A percentile compares a stretch with the other conserved stretches of the same genome.
Evolutionary conservation across 2,329 filamentous ascomycete species (phyloP).

Genomic region (Tolypocladium pustulatum): DNA sequence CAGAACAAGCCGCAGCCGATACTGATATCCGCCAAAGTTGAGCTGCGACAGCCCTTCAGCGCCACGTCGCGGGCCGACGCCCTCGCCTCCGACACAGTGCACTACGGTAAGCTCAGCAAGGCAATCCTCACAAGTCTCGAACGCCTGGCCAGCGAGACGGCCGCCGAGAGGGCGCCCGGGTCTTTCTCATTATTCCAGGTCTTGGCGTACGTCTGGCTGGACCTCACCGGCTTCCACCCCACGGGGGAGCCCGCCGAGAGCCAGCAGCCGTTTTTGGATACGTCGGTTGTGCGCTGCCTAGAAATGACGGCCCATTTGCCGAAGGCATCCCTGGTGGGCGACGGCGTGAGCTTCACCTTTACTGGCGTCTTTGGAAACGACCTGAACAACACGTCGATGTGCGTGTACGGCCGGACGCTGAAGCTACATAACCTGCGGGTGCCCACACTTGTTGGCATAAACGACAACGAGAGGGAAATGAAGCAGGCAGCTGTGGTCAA

Average conservation of each 20-base stretch:
- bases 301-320: slow-evolving; percentile 47
- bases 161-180: not conserved
- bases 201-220: slow-evolving; percentile 21
- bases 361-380: slow-evolving; percentile 29
- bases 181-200: slow-evolving; percentile 13
- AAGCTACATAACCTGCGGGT: slow-evolving; percentile 48
- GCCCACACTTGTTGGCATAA: slow-evolving; percentile 62
- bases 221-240: slow-evolving; percentile 15
- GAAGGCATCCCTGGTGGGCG: slow-evolving; percentile 59
- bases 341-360: slow-evolving; percentile 42
- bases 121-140: slow-evolving; percentile 40
- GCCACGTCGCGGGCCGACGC: slow-evolving; percentile 47
- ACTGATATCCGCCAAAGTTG: slow-evolving; percentile 48
- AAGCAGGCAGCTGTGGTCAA: slow-evolving; percentile 58
- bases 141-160: slow-evolving; percentile 8
- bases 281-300: slow-evolving; percentile 29
- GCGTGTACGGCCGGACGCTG: slow-evolving; percentile 23
- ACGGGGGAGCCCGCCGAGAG: slow-evolving; percentile 3
- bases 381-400: slow-evolving; percentile 7
- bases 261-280: slow-evolving; percentile 17
- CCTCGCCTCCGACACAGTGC: slow-evolving; percentile 59
- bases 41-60: slow-evolving; percentile 43
- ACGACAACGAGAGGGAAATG: slow-evolving; percentile 54
- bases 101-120: slow-evolving; percentile 65
- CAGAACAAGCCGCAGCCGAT: slow-evolving; percentile 48